Evolutionary conservation across 768 basidiomycete species (phyloP), one percentile per base, ranked within the genome.

Genomic region (Tulasnella sp.): DNA sequence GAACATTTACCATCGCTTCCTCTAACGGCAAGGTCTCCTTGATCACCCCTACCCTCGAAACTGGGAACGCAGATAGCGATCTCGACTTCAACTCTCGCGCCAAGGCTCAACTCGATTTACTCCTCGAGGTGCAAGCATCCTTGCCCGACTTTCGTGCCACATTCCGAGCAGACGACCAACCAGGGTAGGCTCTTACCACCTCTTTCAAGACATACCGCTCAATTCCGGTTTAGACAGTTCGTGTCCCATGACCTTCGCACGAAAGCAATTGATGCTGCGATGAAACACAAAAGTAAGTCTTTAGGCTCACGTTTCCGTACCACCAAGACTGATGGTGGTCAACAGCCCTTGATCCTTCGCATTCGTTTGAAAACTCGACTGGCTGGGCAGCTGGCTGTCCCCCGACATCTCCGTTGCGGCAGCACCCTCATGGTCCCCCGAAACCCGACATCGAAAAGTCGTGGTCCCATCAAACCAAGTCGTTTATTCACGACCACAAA

Each of bases 401-500:
- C 59, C 36, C 52, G 27, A 1, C 46, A 61, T 0, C 7, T 25
- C 7, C 60, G 61, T 2, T 46, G 42, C 11, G 15, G 29, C 29
- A 29, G 8, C 8, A 9, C 4, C 19, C n/a, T n/a, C n/a, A n/a
- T 29, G 29, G 11, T 49, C 51, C 34, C 12, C 19, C 4, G 19
- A 46, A 0, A 39, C 53, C 35, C 45, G 31, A 61, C 37, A 48
- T 60, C 11, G 17, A 8, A 12, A 32, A 34, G 31, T 36, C 17
- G 19, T 39, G 25, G 37, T 14, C 21, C 14, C 21, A 6, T 36
- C 50, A 23, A 63, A 64, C 46, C 58, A 57, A 54, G 42, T 39
- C 64, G 6, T 79, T 79, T 63, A 77, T 79, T 40, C 66, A 75
- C 46, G 67, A 78, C 61, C 78, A 78, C 65, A 60, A 64, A 6